Evolutionary conservation across 495 filamentous ascomycete species (phyloP).

Genomic region (Penicillium waksmanii): DNA sequence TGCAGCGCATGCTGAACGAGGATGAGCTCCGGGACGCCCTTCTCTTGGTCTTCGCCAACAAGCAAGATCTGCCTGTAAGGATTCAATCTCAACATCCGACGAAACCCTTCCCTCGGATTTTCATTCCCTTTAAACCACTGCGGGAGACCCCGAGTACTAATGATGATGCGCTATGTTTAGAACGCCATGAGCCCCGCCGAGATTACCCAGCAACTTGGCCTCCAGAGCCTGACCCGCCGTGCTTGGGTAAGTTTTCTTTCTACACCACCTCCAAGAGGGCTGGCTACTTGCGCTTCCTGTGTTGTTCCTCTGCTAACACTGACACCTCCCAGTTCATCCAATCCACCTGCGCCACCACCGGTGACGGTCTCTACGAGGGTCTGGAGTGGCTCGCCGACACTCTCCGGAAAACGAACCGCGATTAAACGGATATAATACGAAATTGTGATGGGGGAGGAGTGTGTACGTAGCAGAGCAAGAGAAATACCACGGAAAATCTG

Average conservation of each 20-base stretch:
- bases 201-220: constrained; percentile 99
- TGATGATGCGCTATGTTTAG: constrained; percentile 45
- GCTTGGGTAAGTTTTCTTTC: constrained; percentile 79
- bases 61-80: constrained; percentile 98
- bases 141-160: neutral
- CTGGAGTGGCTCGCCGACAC: constrained; percentile 98
- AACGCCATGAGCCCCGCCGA: constrained; percentile 99
- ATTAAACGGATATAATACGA: constrained; percentile 58
- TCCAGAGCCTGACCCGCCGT: constrained; percentile 96
- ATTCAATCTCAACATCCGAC: neutral
- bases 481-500: constrained; percentile 46
- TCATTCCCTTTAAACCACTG: too few relatives aligned
- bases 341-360: constrained; percentile 98
- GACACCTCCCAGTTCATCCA: constrained; percentile 82
- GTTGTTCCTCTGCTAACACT: constrained; percentile 27
- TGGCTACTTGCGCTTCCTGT: neutral
- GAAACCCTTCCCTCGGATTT: too few relatives aligned
- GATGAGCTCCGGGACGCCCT: constrained; percentile 98
- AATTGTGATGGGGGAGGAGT: constrained; percentile 23
- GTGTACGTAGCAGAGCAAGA: constrained; percentile 41
- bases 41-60: constrained; percentile 99
- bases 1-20: constrained; percentile 99
- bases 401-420: constrained; percentile 87
- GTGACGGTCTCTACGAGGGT: constrained; percentile 99
- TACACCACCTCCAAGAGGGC: neutral